Evolutionary conservation across 345 rosid species (phyloP).

Genomic region (Aquilaria sinensis): DNA sequence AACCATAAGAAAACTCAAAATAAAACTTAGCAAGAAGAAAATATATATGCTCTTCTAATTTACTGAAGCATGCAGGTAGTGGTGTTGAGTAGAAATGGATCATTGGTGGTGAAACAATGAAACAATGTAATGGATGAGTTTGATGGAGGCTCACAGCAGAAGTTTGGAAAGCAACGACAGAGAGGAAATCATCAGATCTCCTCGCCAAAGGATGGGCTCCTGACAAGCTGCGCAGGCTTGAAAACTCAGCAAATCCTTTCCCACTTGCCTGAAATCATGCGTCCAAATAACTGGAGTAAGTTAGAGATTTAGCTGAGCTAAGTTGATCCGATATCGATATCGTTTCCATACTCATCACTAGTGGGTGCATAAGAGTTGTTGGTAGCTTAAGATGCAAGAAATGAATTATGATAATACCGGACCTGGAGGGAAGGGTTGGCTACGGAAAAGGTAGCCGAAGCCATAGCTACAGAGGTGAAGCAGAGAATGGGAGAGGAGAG

Average conservation of each 20-base stretch:
- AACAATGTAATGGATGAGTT: too few species aligned
- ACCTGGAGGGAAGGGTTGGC: slow-evolving; percentile 92
- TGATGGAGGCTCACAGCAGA: slow-evolving; percentile 51
- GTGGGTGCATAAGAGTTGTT: too few species aligned
- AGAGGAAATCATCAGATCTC: slow-evolving; percentile 66
- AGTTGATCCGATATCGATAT: too few species aligned
- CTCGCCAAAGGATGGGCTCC: slow-evolving; percentile 51
- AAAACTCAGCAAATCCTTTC: slow-evolving; percentile 72
- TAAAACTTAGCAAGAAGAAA: too few species aligned
- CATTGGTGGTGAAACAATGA: too few species aligned
- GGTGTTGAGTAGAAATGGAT: too few species aligned
- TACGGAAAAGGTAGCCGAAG: slow-evolving; percentile 86
- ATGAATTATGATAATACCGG: background rate
- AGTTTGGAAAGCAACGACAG: slow-evolving; percentile 68
- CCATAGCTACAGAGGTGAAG: slow-evolving; percentile 33
- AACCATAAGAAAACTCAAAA: too few species aligned
- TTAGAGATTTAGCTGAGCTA: too few species aligned
- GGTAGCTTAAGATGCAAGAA: background rate
- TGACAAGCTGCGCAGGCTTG: slow-evolving; percentile 65
- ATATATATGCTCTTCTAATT: too few species aligned
- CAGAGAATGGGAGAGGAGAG: slow-evolving; percentile 12
- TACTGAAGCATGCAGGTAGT: too few species aligned
- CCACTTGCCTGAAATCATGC: slow-evolving; percentile 27
- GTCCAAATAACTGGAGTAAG: too few species aligned
- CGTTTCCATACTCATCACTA: too few species aligned